Evolutionary conservation across 2,329 filamentous ascomycete species (phyloP), one percentile per base, ranked within the genome.

Genomic region (Ceratocystiopsis sp.): DNA sequence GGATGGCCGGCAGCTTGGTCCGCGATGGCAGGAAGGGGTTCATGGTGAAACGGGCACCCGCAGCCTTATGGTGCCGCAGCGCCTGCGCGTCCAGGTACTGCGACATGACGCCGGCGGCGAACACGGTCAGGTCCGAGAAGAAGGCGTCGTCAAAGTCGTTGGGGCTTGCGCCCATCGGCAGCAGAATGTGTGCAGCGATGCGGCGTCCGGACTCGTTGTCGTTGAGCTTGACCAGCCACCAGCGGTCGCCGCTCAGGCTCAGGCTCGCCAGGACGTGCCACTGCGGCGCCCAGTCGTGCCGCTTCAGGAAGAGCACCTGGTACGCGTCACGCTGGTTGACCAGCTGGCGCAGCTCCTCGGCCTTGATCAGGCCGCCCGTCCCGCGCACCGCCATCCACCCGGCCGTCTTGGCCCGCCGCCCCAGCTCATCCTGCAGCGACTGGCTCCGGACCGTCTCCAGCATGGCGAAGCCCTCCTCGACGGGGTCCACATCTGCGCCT

Each of bases 241-340:
- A 93, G 48, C 70, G 71, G 55, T 91, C 83, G 42, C 84, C 83
- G 53, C 70, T 68, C 54, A 82, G 67, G 55, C 79, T 78, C 56
- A 85, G 69, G 42, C 76, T 75, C 38, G 81, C 69, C 50, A 78
- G 77, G 35, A 93, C 62, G 48, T 78, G 74, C 83, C 84, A 94
- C 42, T 71, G 65, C 14, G 70, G 56, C 11, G 68, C 68, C 84
- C 87, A 93, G n/a, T 73, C 75, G 45, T 66, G 65, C 52, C 77
- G 78, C 52, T 70, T 74, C 49, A 93, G 78, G 62, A 86, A 82
- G 15, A 77, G 65, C 34, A 73, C 66, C 45, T 78, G 75, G 46
- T 77, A 69, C 42, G 75, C 65, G 42, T 80, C 74, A 35, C 74
- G 67, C 13, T 75, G 71, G 48, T 81, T 78, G 35, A 80, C 61